These are phyloP conservation scores for Sugiyamaella valdiviana DNA, from an alignment of 805 yeast species.

Conservation along the genomic window DNA sequence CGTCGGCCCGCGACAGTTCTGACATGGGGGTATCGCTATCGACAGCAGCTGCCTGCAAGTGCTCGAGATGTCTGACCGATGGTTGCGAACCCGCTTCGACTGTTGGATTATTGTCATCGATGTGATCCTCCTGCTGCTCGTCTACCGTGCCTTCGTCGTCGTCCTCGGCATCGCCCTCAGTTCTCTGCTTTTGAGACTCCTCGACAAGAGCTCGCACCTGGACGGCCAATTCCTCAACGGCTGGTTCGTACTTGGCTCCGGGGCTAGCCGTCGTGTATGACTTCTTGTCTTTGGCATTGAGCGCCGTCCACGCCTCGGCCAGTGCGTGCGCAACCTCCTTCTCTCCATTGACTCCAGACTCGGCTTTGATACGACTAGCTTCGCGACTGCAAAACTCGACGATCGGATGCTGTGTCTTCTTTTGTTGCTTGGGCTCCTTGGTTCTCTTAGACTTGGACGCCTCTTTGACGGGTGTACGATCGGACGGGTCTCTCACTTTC, in stretches of 20 bases:
- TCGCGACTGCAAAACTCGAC: slow-evolving; percentile 81
- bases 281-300: slow-evolving; percentile 46
- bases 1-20: background rate
- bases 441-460: slow-evolving; percentile 15
- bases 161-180: slow-evolving; percentile 10
- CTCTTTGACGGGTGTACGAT: background rate
- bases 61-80: background rate
- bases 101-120: too few relatives aligned
- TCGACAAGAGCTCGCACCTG: background rate
- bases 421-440: slow-evolving; percentile 14
- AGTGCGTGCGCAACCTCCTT: slow-evolving; percentile 69
- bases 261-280: slow-evolving; percentile 39
- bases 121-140: slow-evolving; percentile 8
- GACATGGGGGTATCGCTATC: background rate
- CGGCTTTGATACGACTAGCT: slow-evolving; percentile 61
- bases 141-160: slow-evolving; percentile 20
- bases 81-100: too few relatives aligned
- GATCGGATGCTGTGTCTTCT: slow-evolving; percentile 66
- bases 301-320: slow-evolving; percentile 79
- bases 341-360: slow-evolving; percentile 49
- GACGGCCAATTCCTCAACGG: slow-evolving; percentile 1
- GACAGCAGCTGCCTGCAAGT: background rate
- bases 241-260: slow-evolving; percentile 15
- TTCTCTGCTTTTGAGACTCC: background rate
- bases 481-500: background rate